Evolutionary conservation across 306 rosid species (phyloP).

Genomic region (Prunus mongolica): DNA sequence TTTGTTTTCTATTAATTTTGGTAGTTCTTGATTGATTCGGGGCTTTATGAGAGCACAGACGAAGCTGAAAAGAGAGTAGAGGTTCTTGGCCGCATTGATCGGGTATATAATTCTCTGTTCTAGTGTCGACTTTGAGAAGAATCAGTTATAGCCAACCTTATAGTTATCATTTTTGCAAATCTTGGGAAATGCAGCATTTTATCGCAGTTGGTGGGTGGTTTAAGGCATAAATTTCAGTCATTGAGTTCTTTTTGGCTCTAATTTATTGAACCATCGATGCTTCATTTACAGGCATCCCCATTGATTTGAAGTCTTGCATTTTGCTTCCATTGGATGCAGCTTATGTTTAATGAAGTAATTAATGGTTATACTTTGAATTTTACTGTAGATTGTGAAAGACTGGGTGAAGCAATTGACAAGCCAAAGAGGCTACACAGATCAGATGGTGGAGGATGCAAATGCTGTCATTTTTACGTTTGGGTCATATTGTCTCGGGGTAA

Average conservation of each 20-base stretch:
- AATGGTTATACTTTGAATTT: conserved; percentile 19
- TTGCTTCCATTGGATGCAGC: not conserved
- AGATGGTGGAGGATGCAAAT: conserved; percentile 94
- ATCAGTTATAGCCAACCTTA: not conserved
- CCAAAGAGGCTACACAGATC: conserved; percentile 87
- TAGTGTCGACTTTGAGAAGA: not conserved
- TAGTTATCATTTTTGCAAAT: not conserved
- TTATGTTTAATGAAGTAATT: conserved; percentile 3
- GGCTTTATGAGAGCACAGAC: conserved; percentile 70
- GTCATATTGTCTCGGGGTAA: conserved; percentile 86
- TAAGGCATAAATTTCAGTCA: not conserved
- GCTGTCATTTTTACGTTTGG: conserved; percentile 93
- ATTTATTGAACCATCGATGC: too few species aligned
- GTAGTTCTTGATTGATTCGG: conserved; percentile 75
- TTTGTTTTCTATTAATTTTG: not conserved
- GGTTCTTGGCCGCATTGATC: conserved; percentile 71
- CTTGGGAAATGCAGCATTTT: not conserved
- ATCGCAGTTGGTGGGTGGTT: not conserved
- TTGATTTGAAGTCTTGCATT: not conserved
- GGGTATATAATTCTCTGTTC: conserved; percentile 38
- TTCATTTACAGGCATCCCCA: not conserved
- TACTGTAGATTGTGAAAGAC: conserved; percentile 66
- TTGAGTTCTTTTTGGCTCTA: too few species aligned
- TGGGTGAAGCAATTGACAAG: conserved; percentile 93
- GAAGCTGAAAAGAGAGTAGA: conserved; percentile 61